Conservation (phyloP, 768 basidiomycete species). For the Rhodotorula sphaerocarpa region DNA sequence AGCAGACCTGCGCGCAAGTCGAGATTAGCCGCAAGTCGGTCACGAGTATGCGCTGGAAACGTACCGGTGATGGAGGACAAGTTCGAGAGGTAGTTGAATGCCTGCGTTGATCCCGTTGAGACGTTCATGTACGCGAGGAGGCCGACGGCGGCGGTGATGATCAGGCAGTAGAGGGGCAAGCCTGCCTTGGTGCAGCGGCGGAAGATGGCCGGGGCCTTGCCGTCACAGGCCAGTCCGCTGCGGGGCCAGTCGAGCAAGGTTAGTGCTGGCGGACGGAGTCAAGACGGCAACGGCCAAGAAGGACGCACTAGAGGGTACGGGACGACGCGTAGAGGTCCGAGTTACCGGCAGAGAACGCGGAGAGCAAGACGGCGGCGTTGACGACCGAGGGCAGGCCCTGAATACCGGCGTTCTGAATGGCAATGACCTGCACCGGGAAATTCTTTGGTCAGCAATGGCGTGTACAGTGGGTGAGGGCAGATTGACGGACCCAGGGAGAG, state of each 20-base stretch:
- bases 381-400: slow-evolving; percentile 61
- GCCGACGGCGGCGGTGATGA: slow-evolving; percentile 58
- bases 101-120: slow-evolving; percentile 42
- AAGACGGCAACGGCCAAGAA: too few relatives aligned
- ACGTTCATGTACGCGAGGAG: slow-evolving; percentile 62
- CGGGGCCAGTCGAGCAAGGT: too few relatives aligned
- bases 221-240: slow-evolving; percentile 61
- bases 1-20: slow-evolving; percentile 48
- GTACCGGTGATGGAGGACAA: slow-evolving; percentile 34
- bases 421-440: slow-evolving; percentile 4
- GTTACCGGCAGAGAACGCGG: slow-evolving; percentile 62
- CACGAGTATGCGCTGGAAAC: too few relatives aligned
- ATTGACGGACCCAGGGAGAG: slow-evolving; percentile 55
- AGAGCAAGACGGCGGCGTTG: slow-evolving; percentile 56
- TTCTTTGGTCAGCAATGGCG: not conserved
- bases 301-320: slow-evolving; percentile 52
- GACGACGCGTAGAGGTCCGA: slow-evolving; percentile 55
- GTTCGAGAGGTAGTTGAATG: slow-evolving; percentile 29
- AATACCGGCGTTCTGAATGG: slow-evolving; percentile 10
- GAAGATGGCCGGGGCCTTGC: slow-evolving; percentile 79
- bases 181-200: slow-evolving; percentile 56
- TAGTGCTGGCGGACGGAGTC: too few relatives aligned
- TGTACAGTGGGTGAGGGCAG: too few relatives aligned
- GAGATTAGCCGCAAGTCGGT: too few relatives aligned
- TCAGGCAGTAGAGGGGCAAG: slow-evolving; percentile 64